Conservation (phyloP, 768 basidiomycete species). For the Trametes sanguinea region DNA sequence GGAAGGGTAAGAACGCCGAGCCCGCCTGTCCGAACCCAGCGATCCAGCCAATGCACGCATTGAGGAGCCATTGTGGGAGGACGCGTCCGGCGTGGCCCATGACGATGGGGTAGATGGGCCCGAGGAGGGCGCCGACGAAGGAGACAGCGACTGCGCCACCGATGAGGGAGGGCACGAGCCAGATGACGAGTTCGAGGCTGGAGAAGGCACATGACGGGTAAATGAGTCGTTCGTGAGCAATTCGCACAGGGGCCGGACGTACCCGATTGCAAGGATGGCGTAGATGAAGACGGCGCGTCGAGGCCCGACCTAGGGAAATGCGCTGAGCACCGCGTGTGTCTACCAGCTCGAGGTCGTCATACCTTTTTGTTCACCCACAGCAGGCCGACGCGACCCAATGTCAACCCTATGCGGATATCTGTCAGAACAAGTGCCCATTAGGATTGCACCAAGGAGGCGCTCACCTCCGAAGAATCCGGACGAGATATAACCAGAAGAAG, state of each 20-base stretch:
- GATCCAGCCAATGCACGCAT: conserved; percentile 50
- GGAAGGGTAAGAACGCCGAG: conserved; percentile 52
- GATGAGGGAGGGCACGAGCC: conserved; percentile 56
- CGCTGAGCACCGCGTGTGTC: background rate
- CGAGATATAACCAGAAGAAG: conserved; percentile 49
- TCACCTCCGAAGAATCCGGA: conserved; percentile 50
- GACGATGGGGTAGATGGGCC: conserved; percentile 47
- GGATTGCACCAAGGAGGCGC: background rate
- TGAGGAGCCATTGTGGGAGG: conserved; percentile 47
- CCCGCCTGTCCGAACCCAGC: conserved; percentile 54
- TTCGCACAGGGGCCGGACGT: background rate
- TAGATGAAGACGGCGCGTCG: conserved; percentile 41
- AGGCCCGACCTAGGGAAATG: conserved; percentile 37
- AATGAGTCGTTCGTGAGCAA: too few relatives aligned
- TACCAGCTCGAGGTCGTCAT: background rate
- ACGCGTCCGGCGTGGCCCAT: conserved; percentile 44
- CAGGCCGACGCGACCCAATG: conserved; percentile 52
- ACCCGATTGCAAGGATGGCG: conserved; percentile 40
- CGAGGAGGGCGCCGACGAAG: conserved; percentile 54
- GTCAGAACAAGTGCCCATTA: background rate
- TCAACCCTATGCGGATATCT: conserved; percentile 38
- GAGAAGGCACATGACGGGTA: background rate
- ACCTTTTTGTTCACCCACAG: conserved; percentile 52
- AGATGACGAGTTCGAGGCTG: conserved; percentile 57
- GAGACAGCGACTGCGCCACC: conserved; percentile 55